Conservation (phyloP, 768 basidiomycete genomes). For the Leccinellum luteum region DNA sequence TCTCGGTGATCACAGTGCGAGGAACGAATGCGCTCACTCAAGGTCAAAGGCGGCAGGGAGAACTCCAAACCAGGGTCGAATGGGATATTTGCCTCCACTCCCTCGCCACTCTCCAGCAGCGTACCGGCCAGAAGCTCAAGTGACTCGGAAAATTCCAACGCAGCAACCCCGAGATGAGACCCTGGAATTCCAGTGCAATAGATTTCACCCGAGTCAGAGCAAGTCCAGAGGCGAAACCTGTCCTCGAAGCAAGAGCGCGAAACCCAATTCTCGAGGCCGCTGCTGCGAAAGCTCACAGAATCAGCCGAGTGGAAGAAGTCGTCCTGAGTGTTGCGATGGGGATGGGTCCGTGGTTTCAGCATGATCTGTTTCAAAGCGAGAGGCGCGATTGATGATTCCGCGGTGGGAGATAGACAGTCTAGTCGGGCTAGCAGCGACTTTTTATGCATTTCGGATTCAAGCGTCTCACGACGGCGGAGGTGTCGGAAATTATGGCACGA, state of each 20-base stretch:
- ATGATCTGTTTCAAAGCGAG: constrained; percentile 37
- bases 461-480: constrained; percentile 37
- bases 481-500: constrained; percentile 46
- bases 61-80: constrained; percentile 19
- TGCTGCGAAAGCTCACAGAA: constrained; percentile 35
- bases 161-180: constrained; percentile 58
- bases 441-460: constrained; percentile 50
- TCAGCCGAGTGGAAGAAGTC: constrained; percentile 19
- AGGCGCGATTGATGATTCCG: constrained; percentile 44
- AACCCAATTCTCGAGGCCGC: constrained; percentile 66
- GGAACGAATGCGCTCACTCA: constrained; percentile 17
- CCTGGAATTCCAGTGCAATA: constrained; percentile 43
- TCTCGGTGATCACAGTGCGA: neutral
- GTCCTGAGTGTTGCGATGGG: constrained; percentile 35
- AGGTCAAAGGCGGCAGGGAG: constrained; percentile 13
- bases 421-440: constrained; percentile 48
- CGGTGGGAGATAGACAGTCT: constrained; percentile 38
- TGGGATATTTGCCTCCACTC: neutral
- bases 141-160: constrained; percentile 68
- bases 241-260: constrained; percentile 77
- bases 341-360: constrained; percentile 28
- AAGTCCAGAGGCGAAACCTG: constrained; percentile 53
- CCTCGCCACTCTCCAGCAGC: constrained; percentile 21
- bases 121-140: constrained; percentile 63
- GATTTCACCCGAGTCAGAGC: constrained; percentile 37